phyloP scores from a whole-genome alignment of 371 early-diverging fungal genomes.

The Mortierella sp. region DNA sequence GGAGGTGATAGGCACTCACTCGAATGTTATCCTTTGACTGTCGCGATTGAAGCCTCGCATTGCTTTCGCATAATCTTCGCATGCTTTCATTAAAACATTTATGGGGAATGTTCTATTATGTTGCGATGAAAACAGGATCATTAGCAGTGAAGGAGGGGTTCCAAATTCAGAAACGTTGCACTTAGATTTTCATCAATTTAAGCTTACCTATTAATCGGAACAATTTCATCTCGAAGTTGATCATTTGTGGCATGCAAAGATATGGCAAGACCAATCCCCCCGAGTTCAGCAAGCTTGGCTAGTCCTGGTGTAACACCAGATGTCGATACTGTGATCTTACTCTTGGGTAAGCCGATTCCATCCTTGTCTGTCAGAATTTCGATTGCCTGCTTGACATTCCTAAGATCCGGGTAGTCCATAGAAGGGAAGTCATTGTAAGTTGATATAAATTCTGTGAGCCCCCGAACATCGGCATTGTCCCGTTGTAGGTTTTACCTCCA shows the following conservation, averaged over 20 bases:
- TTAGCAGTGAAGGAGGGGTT: not conserved
- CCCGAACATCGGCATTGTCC: too few species aligned
- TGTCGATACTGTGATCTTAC: constrained; percentile 89
- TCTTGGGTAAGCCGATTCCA: constrained; percentile 77
- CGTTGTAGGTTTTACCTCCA: constrained; percentile 60
- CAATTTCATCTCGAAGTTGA: constrained; percentile 79
- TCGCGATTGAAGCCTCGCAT: constrained; percentile 57
- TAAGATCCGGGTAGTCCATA: constrained; percentile 19
- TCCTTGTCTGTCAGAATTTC: constrained; percentile 77
- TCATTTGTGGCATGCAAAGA: constrained; percentile 92
- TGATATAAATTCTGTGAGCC: too few species aligned
- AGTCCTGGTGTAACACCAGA: constrained; percentile 92
- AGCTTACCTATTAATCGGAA: constrained; percentile 83
- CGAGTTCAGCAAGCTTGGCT: constrained; percentile 78
- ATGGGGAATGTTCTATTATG: constrained; percentile 73
- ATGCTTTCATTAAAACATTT: constrained; percentile 77
- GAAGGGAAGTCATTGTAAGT: not conserved
- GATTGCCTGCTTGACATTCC: constrained; percentile 81
- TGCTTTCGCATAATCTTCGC: constrained; percentile 69
- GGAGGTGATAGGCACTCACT: constrained; percentile 58
- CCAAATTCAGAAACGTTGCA: not conserved
- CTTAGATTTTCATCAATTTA: not conserved
- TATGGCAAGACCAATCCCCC: constrained; percentile 87
- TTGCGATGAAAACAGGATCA: not conserved
- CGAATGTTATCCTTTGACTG: constrained; percentile 77